Percentiles rank a stretch among this genome's conserved stretches.
phyloP scores from a whole-genome alignment of 2,329 filamentous ascomycete genomes.

The Aulographum hederae region DNA sequence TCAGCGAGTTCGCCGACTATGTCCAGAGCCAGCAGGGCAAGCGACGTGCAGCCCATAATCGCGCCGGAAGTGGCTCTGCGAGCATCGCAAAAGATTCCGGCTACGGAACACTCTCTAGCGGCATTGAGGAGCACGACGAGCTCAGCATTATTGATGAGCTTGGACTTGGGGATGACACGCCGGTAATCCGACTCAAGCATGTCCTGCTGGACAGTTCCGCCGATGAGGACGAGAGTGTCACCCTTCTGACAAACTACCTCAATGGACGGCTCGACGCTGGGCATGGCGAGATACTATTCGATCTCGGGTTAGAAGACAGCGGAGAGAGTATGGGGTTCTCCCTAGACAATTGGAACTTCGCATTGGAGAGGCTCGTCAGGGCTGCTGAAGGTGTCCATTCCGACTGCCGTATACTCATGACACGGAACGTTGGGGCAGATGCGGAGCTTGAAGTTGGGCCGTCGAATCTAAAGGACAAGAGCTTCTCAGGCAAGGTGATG shows the following conservation, averaged over 20 bases:
- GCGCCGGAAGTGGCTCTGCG: constrained; percentile 16
- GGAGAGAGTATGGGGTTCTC: constrained; percentile 69
- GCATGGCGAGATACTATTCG: constrained; percentile 77
- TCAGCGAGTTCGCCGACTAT: constrained; percentile 95
- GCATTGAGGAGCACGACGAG: constrained; percentile 59
- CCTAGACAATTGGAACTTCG: constrained; percentile 55
- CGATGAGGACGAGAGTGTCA: constrained; percentile 37
- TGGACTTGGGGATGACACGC: constrained; percentile 50
- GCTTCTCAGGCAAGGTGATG: constrained; percentile 70
- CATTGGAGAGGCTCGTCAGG: constrained; percentile 44
- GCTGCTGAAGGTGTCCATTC: constrained; percentile 49
- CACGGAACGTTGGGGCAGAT: constrained; percentile 68
- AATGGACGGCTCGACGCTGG: constrained; percentile 59
- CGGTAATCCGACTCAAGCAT: constrained; percentile 52
- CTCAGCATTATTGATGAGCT: constrained; percentile 76
- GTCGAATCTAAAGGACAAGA: constrained; percentile 47
- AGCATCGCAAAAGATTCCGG: constrained; percentile 7
- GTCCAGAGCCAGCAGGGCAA: constrained; percentile 82
- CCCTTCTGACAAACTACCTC: constrained; percentile 47
- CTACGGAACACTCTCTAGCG: constrained; percentile 10
- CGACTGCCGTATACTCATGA: constrained; percentile 67
- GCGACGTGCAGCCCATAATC: constrained; percentile 27
- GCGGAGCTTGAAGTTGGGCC: constrained; percentile 54
- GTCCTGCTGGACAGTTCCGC: constrained; percentile 43
- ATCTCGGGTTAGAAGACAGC: constrained; percentile 79